phyloP scores from a whole-genome alignment of 1,284 basidiomycete genomes.

The Ceratobasidium sp. region DNA sequence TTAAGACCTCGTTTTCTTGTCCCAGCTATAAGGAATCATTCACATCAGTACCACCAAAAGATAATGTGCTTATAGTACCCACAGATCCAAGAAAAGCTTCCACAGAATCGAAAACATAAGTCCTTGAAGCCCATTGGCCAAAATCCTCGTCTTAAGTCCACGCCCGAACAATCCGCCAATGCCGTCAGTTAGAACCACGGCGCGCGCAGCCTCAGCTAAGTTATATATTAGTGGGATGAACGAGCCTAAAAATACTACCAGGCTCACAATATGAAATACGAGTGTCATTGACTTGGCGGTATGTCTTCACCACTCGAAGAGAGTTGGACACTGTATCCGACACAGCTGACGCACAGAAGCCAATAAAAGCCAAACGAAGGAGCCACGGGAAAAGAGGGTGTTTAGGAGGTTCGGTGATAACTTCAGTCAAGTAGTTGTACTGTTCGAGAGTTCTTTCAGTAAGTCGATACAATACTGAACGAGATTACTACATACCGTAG shows the following conservation, averaged over 20 bases:
- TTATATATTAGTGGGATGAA: neutral
- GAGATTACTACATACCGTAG: conserved; percentile 52
- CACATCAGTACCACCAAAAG: neutral
- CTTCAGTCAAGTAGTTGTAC: conserved; percentile 82
- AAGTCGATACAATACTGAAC: neutral
- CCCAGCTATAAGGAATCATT: conserved; percentile 55
- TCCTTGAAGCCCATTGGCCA: conserved; percentile 88
- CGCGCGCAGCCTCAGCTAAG: conserved; percentile 69
- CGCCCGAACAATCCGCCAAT: conserved; percentile 78
- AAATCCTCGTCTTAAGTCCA: conserved; percentile 83
- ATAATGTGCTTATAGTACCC: conserved; percentile 55
- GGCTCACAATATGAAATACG: conserved; percentile 75
- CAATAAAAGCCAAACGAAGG: conserved; percentile 84
- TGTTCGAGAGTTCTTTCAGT: conserved; percentile 49
- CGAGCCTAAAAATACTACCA: neutral
- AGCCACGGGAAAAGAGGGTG: conserved; percentile 71
- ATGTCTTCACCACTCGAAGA: conserved; percentile 91
- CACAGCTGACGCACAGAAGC: conserved; percentile 82
- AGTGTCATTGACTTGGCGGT: conserved; percentile 86
- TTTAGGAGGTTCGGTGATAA: conserved; percentile 66
- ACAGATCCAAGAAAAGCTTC: conserved; percentile 88
- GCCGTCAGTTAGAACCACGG: conserved; percentile 76
- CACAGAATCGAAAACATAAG: conserved; percentile 87
- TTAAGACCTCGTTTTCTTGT: conserved; percentile 55
- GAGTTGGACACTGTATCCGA: conserved; percentile 89